phyloP scores from a whole-genome alignment of 1,284 basidiomycete genomes.

The Phylloporus sp. region DNA sequence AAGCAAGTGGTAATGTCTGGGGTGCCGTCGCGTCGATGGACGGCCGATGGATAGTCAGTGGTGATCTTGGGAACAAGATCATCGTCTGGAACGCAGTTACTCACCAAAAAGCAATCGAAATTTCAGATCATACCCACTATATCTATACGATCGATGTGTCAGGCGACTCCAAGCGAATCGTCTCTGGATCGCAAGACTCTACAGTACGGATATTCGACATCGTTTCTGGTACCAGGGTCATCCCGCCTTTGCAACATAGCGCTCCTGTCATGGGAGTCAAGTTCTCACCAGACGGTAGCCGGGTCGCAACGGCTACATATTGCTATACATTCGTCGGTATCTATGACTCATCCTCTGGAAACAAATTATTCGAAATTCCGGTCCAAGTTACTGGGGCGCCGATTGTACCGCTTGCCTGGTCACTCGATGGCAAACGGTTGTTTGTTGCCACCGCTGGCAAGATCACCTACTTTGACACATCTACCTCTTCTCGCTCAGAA shows the following conservation, averaged over 20 bases:
- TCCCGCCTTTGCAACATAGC: not conserved
- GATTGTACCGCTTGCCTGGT: slow-evolving; percentile 2
- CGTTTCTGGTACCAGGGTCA: not conserved
- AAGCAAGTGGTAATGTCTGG: not conserved
- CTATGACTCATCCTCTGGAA: not conserved
- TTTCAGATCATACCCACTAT: not conserved
- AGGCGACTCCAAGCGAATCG: slow-evolving; percentile 2
- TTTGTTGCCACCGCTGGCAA: not conserved
- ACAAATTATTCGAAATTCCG: slow-evolving; percentile 1
- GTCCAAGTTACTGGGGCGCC: not conserved
- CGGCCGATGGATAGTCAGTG: not conserved
- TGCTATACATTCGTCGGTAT: not conserved
- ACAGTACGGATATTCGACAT: slow-evolving; percentile 7
- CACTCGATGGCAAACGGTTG: not conserved
- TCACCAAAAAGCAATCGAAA: too few relatives aligned
- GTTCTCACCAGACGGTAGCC: not conserved
- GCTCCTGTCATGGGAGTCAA: not conserved
- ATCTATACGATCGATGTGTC: slow-evolving; percentile 7
- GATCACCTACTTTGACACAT: slow-evolving; percentile 1
- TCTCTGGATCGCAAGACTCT: not conserved
- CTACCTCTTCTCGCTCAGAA: not conserved
- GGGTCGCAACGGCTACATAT: too few relatives aligned
- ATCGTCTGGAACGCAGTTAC: not conserved
- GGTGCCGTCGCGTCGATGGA: slow-evolving; percentile 2
- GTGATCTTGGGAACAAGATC: not conserved